Conservation (phyloP, 148 eudicot genomes). For the Rhododendron molle region DNA sequence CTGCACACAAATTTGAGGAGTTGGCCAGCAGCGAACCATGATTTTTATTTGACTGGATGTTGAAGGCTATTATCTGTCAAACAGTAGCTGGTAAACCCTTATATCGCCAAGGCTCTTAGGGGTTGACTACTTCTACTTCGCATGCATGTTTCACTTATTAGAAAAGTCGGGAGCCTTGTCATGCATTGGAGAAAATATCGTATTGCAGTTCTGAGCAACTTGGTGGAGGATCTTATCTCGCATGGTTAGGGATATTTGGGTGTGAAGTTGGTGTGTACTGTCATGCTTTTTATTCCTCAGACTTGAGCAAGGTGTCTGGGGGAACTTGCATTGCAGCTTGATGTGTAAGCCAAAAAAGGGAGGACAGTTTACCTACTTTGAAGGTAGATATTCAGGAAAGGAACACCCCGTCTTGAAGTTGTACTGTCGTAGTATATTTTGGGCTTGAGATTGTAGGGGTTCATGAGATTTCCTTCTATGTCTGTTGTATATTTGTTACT, state of each 20-base stretch:
- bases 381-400: neutral
- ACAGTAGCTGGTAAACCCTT: neutral
- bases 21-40: constrained; percentile 21
- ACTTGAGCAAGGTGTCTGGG: neutral
- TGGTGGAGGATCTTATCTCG: neutral
- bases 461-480: neutral
- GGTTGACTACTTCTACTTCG: neutral
- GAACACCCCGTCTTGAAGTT: neutral
- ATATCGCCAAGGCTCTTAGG: neutral
- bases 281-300: neutral
- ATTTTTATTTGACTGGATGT: neutral
- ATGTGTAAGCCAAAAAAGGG: neutral
- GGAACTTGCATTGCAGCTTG: neutral
- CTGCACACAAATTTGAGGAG: constrained; percentile 36
- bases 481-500: neutral
- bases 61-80: neutral
- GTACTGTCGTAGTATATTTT: neutral
- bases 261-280: neutral
- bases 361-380: neutral
- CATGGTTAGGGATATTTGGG: neutral
- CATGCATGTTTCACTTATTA: neutral
- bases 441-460: neutral
- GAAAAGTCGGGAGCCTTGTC: neutral
- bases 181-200: neutral
- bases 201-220: neutral